These are phyloP conservation scores for Yamadazyma blattariae DNA, from an alignment of 1,139 yeast genomes.

Conservation along the genomic window DNA sequence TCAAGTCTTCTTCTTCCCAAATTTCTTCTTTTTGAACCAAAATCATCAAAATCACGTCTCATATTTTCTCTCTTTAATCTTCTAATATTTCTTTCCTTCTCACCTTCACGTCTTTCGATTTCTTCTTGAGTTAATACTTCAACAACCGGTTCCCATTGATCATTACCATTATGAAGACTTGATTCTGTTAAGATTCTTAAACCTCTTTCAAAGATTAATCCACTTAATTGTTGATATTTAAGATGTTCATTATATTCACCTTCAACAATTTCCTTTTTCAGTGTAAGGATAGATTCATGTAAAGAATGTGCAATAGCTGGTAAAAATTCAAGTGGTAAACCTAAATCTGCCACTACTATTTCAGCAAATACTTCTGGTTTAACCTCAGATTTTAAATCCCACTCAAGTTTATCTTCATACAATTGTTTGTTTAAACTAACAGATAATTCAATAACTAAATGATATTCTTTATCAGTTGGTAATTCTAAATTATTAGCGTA, in stretches of 20 bases:
- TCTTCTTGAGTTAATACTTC: slow-evolving; percentile 89
- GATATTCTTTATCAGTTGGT: slow-evolving; percentile 63
- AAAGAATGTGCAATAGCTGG: slow-evolving; percentile 89
- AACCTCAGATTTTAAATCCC: slow-evolving; percentile 72
- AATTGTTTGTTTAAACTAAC: slow-evolving; percentile 81
- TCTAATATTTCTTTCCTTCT: slow-evolving; percentile 87
- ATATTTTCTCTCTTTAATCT: slow-evolving; percentile 89
- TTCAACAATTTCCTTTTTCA: slow-evolving; percentile 84
- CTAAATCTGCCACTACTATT: slow-evolving; percentile 79
- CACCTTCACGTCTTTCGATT: slow-evolving; percentile 92
- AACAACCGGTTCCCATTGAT: slow-evolving; percentile 86
- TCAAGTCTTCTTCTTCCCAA: slow-evolving; percentile 54
- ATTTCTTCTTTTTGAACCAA: slow-evolving; percentile 40
- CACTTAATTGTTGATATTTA: slow-evolving; percentile 43
- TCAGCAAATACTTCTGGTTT: slow-evolving; percentile 87
- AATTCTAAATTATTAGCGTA: slow-evolving; percentile 58
- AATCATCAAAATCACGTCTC: slow-evolving; percentile 52
- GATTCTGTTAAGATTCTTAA: slow-evolving; percentile 45
- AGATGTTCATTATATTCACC: slow-evolving; percentile 57
- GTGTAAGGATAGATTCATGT: slow-evolving; percentile 72
- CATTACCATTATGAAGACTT: slow-evolving; percentile 48
- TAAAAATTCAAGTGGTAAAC: slow-evolving; percentile 78
- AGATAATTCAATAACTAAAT: slow-evolving; percentile 76
- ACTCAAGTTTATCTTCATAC: slow-evolving; percentile 90
- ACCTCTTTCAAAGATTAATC: slow-evolving; percentile 44